Percentiles rank a stretch among this genome's conserved stretches.
phyloP scores from a whole-genome alignment of 345 rosid species.

The Pugionium dolabratum region DNA sequence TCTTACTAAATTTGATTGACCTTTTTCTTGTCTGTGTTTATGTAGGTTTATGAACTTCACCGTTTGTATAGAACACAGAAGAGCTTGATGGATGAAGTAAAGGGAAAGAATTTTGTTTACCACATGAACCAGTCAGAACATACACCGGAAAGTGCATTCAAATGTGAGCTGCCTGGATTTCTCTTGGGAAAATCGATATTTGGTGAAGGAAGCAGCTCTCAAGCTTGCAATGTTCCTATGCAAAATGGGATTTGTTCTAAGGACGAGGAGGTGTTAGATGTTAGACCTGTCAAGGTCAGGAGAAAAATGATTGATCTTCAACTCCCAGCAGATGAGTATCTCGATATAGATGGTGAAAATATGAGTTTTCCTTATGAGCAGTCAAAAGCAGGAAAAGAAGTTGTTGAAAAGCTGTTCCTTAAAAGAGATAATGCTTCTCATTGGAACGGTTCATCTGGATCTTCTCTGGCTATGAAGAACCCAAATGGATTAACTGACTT shows the following conservation, averaged over 20 bases:
- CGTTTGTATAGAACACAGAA: slow-evolving; percentile 66
- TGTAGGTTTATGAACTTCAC: slow-evolving; percentile 54
- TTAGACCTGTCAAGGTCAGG: slow-evolving; percentile 73
- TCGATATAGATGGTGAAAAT: slow-evolving; percentile 56
- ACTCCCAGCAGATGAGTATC: slow-evolving; percentile 67
- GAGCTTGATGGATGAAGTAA: slow-evolving; percentile 69
- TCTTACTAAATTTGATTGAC: neutral
- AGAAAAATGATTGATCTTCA: slow-evolving; percentile 83
- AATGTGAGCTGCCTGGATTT: slow-evolving; percentile 59
- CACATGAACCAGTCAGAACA: slow-evolving; percentile 26
- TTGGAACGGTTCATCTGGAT: slow-evolving; percentile 45
- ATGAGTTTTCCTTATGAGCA: slow-evolving; percentile 38
- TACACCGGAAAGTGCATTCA: slow-evolving; percentile 44
- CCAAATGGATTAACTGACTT: slow-evolving; percentile 63
- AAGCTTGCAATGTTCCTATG: slow-evolving; percentile 52
- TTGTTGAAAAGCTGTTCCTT: slow-evolving; percentile 41
- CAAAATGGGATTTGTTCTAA: slow-evolving; percentile 58
- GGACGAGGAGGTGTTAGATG: slow-evolving; percentile 57
- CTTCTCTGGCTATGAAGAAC: slow-evolving; percentile 42
- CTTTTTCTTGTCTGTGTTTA: neutral
- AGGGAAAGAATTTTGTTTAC: slow-evolving; percentile 38
- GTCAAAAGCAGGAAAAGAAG: slow-evolving; percentile 44
- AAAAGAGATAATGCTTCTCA: slow-evolving; percentile 37
- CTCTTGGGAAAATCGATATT: slow-evolving; percentile 50
- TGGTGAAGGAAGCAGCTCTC: slow-evolving; percentile 52